Evolutionary conservation across 106 monocot species (phyloP).

Genomic region (Triglochin maritima): DNA sequence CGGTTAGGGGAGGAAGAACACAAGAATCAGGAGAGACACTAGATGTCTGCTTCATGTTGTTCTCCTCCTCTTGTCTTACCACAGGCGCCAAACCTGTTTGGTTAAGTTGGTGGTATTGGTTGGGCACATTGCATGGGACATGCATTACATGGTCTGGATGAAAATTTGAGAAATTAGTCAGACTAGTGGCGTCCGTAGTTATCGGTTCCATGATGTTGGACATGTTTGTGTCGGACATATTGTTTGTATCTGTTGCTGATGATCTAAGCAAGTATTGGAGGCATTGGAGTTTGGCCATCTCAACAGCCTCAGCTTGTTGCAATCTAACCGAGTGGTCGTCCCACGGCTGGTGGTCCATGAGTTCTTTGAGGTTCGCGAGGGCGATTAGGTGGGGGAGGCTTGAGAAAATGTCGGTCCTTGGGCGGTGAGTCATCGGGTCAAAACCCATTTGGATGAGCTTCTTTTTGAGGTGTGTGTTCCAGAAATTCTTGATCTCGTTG

Average conservation of each 20-base stretch:
- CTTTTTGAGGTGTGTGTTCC: constrained; percentile 96
- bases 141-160: no score
- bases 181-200: no score
- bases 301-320: constrained; percentile 36
- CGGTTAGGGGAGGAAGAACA: constrained; percentile 6
- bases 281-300: constrained; percentile 48
- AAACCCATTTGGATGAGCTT: constrained; percentile 86
- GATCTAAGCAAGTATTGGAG: constrained; percentile 54
- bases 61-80: not conserved
- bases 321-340: constrained; percentile 38
- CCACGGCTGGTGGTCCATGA: constrained; percentile 21
- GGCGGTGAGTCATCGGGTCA: constrained; percentile 87
- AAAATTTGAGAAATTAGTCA: no score
- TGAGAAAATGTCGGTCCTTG: constrained; percentile 53
- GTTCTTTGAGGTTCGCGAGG: constrained; percentile 53
- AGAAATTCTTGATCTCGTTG: constrained; percentile 94
- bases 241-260: constrained; percentile 10
- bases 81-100: not conserved
- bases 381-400: constrained; percentile 64
- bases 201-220: no score
- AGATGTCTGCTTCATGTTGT: not conserved
- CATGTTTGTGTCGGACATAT: not conserved
- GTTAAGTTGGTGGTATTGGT: no score
- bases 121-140: no score
- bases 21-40: not conserved